phyloP scores from a whole-genome alignment of 305 asterid species.

The Plantago rigida region DNA sequence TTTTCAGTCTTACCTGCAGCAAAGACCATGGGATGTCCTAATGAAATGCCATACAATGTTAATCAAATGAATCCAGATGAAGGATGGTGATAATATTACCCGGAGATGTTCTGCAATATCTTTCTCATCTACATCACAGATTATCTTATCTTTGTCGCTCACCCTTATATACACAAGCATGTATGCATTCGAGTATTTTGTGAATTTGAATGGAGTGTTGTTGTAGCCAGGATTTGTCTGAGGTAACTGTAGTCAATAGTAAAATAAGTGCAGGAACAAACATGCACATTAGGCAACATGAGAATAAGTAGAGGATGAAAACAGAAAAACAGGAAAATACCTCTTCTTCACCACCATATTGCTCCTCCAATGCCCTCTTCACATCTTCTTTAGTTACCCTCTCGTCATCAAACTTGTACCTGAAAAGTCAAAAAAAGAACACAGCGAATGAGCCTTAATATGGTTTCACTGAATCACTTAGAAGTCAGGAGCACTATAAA shows the following conservation, averaged over 20 bases:
- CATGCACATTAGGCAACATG: not conserved
- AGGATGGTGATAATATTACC: constrained; percentile 34
- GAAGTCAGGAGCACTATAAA: not conserved
- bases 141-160: constrained; percentile 87
- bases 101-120: constrained; percentile 89
- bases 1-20: constrained; percentile 49
- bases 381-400: constrained; percentile 88
- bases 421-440: constrained; percentile 28
- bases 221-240: constrained; percentile 97
- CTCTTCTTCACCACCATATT: constrained; percentile 99
- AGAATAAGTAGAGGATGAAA: constrained; percentile 6
- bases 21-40: constrained; percentile 16
- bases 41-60: constrained; percentile 19
- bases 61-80: constrained; percentile 13
- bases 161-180: constrained; percentile 96
- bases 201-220: constrained; percentile 82
- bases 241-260: constrained; percentile 52
- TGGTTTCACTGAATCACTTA: not conserved
- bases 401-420: constrained; percentile 96
- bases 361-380: constrained; percentile 89
- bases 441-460: constrained; percentile 8
- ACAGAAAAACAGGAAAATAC: constrained; percentile 30
- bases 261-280: constrained; percentile 24
- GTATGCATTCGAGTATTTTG: constrained; percentile 94
- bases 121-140: constrained; percentile 90